Evolutionary conservation across 306 rosid genomes (phyloP).

Genomic region (Dryas octopetala): DNA sequence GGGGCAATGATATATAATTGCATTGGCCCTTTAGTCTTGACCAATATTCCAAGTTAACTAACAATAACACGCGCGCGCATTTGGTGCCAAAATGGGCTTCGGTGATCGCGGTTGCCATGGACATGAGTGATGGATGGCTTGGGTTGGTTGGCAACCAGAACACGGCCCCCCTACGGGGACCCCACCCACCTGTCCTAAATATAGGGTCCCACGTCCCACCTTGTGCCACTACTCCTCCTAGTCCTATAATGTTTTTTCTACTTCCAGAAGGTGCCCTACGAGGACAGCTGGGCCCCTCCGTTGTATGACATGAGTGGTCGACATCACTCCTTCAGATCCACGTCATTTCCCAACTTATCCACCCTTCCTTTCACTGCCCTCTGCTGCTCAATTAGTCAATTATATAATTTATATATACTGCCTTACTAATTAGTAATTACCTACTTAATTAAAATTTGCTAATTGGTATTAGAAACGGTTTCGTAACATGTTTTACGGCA

Average conservation of each 20-base stretch:
- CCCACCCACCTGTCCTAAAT: background rate
- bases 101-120: background rate
- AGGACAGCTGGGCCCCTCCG: conserved; percentile 36
- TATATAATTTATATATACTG: too few species aligned
- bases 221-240: too few species aligned
- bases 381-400: too few species aligned
- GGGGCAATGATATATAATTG: background rate
- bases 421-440: too few species aligned
- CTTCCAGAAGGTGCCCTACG: conserved; percentile 18
- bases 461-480: too few species aligned
- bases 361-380: background rate
- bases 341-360: conserved; percentile 36
- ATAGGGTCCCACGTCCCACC: conserved; percentile 10
- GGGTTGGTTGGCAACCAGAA: conserved; percentile 21
- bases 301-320: conserved; percentile 41
- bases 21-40: background rate
- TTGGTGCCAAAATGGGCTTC: background rate
- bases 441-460: too few species aligned
- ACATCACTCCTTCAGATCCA: conserved; percentile 36
- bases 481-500: too few species aligned
- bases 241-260: conserved; percentile 5
- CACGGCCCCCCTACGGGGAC: conserved; percentile 27
- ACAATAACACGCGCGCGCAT: too few species aligned
- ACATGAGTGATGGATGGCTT: background rate
- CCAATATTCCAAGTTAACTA: background rate